Evolutionary conservation across 202 grass and related monocot species (phyloP).

Genomic region (Panicum virgatum): DNA sequence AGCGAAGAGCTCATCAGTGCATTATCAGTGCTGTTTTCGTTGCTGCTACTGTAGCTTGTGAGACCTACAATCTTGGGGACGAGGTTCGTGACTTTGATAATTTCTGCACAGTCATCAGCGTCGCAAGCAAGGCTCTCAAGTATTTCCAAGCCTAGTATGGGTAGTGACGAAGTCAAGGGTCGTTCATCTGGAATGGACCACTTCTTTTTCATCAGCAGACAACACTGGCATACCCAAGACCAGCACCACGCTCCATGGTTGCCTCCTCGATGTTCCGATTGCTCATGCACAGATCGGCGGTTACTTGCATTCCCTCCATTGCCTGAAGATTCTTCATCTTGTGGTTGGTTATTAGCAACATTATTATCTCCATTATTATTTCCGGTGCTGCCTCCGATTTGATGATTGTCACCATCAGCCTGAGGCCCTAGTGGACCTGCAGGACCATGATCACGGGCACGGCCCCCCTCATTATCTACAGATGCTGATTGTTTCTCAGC

Average conservation of each 20-base stretch:
- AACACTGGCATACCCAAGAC: not conserved
- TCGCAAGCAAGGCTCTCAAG: not conserved
- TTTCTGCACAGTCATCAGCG: conserved; percentile 6
- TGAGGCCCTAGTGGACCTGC: too few relatives aligned
- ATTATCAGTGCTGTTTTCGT: not conserved
- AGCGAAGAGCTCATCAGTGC: not conserved
- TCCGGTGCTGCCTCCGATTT: too few relatives aligned
- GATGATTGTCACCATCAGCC: not conserved
- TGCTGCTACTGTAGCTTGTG: not conserved
- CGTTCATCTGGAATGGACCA: not conserved
- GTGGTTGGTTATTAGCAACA: too few relatives aligned
- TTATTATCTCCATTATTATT: too few relatives aligned
- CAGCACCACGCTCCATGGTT: too few relatives aligned
- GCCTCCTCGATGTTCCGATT: too few relatives aligned
- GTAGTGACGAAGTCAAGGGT: not conserved
- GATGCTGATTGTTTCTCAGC: not conserved
- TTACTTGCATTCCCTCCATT: too few relatives aligned
- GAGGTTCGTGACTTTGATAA: not conserved
- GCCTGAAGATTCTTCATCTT: too few relatives aligned
- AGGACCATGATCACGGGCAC: too few relatives aligned
- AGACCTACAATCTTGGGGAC: conserved; percentile 12
- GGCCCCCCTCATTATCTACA: not conserved
- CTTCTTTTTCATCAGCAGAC: not conserved
- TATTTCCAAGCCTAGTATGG: not conserved
- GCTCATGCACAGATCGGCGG: too few relatives aligned